These are phyloP conservation scores for Astrothelium macrocarpum DNA, from an alignment of 495 filamentous ascomycete species.

Conservation along the genomic window DNA sequence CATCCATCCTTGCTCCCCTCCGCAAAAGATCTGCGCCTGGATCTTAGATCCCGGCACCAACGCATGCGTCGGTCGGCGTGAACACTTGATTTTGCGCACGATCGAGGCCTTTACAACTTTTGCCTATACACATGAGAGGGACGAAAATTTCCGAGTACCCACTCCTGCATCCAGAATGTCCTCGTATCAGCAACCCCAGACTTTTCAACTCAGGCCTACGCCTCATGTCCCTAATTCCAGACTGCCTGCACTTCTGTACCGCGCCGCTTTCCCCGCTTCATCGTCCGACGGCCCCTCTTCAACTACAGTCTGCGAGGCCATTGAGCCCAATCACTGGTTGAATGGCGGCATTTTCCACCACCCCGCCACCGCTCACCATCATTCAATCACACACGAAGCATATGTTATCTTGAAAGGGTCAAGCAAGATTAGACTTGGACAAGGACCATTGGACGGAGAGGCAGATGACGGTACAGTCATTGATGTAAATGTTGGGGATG, in stretches of 20 bases:
- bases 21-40: background rate
- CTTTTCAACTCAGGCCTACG: constrained; percentile 27
- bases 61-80: background rate
- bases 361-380: constrained; percentile 30
- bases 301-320: constrained; percentile 18
- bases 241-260: constrained; percentile 35
- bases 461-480: constrained; percentile 27
- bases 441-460: constrained; percentile 28
- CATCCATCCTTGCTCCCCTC: background rate
- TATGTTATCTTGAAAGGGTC: constrained; percentile 33
- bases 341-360: constrained; percentile 34
- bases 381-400: constrained; percentile 34
- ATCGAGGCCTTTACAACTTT: background rate
- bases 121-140: background rate
- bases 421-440: constrained; percentile 28
- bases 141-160: background rate
- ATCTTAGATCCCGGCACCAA: no score
- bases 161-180: background rate
- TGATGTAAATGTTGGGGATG: constrained; percentile 28
- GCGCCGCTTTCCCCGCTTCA: constrained; percentile 30
- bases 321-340: constrained; percentile 33
- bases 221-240: constrained; percentile 34
- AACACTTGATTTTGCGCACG: background rate
- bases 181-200: constrained; percentile 16
- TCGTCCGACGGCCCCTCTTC: constrained; percentile 22